Evolutionary conservation across 140 eudicot species (phyloP), one percentile per base, ranked within the genome.

Genomic region (Bidens hawaiensis): DNA sequence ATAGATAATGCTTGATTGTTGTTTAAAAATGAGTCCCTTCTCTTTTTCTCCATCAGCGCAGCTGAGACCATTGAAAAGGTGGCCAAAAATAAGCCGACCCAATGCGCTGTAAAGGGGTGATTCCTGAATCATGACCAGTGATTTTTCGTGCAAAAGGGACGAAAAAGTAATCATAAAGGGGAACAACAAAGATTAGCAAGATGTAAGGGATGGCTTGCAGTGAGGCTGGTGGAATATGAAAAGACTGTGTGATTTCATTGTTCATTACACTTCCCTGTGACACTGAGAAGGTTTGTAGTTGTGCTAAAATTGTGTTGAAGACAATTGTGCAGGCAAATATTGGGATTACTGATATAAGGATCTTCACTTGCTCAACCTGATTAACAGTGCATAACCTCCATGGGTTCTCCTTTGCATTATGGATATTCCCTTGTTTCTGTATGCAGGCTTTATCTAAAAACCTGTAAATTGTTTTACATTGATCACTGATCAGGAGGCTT

Each of bases 241-340:
- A 83, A 12, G 84, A 76, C 33, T 75, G 67, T 7, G 86, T 79
- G 63, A 94, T 73, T 41, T 74, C 18, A 18, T 85, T 85, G 88
- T 94, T 79, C 99, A 94, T 94, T n/a, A 82, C 53, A 71, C 82
- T 83, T 64, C 95, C 99, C 81, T 94, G 99, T 75, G 89, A 93
- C 28, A 94, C 99, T 30, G 99, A 88, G 77, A 94, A 94, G 22
- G 99, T 94, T 67, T 94, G 99, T 31, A 94, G 88, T 54, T 94
- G 99, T 1, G 99, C 99, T 42, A 94, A 64, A 18, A 78, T 85
- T 12, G 99, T 85, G 84, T 94, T 94, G 73, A 94, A 94, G 5
- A 94, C 25, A 14, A 94, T 94, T 36, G 99, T 94, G 80, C 94
- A 79, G 1, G 90, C 86, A 50, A 88, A 94, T 53, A 94, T 94